Evolutionary conservation across 257 asterid genomes (phyloP).

Genomic region (Nicotiana tomentosiformis): DNA sequence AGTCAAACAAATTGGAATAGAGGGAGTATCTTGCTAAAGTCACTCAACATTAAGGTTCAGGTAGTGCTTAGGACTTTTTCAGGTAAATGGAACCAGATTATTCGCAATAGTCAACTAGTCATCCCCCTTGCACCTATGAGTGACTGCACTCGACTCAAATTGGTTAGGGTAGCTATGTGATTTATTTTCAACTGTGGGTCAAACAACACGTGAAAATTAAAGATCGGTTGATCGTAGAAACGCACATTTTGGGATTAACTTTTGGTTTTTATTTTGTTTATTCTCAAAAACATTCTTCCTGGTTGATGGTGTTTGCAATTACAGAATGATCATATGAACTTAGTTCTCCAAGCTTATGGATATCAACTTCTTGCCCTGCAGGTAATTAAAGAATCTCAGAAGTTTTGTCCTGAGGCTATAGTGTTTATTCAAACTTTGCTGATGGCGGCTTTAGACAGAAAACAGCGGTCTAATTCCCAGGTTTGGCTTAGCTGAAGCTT

Average conservation of each 20-base stretch:
- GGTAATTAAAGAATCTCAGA: constrained; percentile 61
- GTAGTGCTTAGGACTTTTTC: not conserved
- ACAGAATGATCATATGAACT: not conserved
- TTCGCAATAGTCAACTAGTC: not conserved
- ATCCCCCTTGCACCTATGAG: not conserved
- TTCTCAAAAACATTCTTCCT: not conserved
- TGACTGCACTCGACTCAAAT: not conserved
- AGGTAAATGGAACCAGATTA: not conserved
- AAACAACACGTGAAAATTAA: not conserved
- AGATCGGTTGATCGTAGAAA: not conserved
- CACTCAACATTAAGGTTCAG: not conserved
- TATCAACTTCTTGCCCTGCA: constrained; percentile 19
- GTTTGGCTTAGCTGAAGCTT: constrained; percentile 32
- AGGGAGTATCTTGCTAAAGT: not conserved
- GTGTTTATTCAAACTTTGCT: constrained; percentile 62
- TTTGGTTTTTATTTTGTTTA: not conserved
- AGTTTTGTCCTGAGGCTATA: constrained; percentile 82
- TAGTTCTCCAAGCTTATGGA: not conserved
- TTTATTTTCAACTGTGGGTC: not conserved
- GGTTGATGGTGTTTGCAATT: not conserved
- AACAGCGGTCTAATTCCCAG: constrained; percentile 44
- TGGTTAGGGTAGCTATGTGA: not conserved
- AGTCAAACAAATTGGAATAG: not conserved
- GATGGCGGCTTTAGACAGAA: constrained; percentile 57
- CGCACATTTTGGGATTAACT: not conserved